Percentiles rank a stretch among this genome's conserved stretches.
Conservation (phyloP, 768 basidiomycete genomes). For the Pilatotrama ljubarskyi region DNA sequence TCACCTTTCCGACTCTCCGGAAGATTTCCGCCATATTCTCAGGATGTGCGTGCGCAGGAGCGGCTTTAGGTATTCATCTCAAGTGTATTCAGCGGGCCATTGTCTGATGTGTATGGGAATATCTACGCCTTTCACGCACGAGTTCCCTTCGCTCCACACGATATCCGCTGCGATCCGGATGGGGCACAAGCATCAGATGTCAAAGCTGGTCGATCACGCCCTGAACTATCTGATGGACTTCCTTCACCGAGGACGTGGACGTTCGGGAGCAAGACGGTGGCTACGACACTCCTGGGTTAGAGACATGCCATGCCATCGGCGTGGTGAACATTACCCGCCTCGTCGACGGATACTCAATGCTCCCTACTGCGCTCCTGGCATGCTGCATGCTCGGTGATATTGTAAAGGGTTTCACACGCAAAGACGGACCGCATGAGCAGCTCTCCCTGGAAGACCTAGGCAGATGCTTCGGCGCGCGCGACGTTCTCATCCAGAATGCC, state of each 20-base stretch:
- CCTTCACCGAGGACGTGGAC: too few relatives aligned
- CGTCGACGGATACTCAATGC: background rate
- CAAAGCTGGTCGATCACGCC: background rate
- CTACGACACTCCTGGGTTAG: too few relatives aligned
- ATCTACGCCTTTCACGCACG: background rate
- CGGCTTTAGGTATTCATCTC: background rate
- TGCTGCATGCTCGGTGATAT: conserved; percentile 13
- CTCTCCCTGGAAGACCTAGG: conserved; percentile 12
- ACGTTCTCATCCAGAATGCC: background rate
- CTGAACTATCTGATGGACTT: background rate
- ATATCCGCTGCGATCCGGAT: conserved; percentile 1
- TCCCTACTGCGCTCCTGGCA: conserved; percentile 6
- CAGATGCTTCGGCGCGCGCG: conserved; percentile 11
- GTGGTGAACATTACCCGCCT: conserved; percentile 16
- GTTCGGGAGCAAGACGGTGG: too few relatives aligned
- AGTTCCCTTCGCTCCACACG: background rate
- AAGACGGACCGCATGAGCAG: conserved; percentile 12
- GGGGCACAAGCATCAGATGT: conserved; percentile 21
- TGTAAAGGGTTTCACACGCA: conserved; percentile 6
- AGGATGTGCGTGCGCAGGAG: background rate
- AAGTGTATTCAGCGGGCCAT: background rate
- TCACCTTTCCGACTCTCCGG: background rate
- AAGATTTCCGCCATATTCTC: background rate
- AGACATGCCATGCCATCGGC: background rate
- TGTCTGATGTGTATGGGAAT: background rate